Conservation (phyloP, 2,329 filamentous ascomycete genomes). For the Epichloe typhina region DNA sequence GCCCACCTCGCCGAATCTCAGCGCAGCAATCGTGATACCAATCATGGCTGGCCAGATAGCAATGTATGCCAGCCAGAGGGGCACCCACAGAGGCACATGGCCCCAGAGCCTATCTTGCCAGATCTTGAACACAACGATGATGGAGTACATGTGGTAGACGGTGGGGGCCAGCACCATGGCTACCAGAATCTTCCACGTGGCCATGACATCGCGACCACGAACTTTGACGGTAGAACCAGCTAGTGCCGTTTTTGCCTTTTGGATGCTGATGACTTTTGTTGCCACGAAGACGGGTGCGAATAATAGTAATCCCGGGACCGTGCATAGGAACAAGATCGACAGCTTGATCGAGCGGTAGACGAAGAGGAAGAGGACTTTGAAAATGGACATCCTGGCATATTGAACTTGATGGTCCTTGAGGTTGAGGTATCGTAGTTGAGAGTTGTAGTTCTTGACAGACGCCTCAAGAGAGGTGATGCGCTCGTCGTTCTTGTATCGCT, state of each 20-base stretch:
- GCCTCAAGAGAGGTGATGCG: slow-evolving; percentile 65
- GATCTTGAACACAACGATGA: slow-evolving; percentile 61
- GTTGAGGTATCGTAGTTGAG: slow-evolving; percentile 69
- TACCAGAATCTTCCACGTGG: slow-evolving; percentile 89
- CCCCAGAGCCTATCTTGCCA: slow-evolving; percentile 73
- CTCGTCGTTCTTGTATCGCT: slow-evolving; percentile 80
- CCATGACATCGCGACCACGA: slow-evolving; percentile 77
- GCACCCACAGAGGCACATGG: slow-evolving; percentile 66
- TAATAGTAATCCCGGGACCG: slow-evolving; percentile 73
- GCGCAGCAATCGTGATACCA: slow-evolving; percentile 77
- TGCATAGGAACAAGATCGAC: slow-evolving; percentile 60
- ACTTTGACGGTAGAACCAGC: slow-evolving; percentile 82
- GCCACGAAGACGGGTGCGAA: slow-evolving; percentile 82
- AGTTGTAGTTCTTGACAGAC: slow-evolving; percentile 75
- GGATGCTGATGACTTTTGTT: slow-evolving; percentile 67
- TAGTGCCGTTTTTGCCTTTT: slow-evolving; percentile 72
- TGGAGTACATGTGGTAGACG: slow-evolving; percentile 71
- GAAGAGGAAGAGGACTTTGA: slow-evolving; percentile 62
- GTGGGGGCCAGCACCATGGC: slow-evolving; percentile 70
- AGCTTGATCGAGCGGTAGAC: slow-evolving; percentile 74
- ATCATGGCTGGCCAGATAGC: slow-evolving; percentile 72
- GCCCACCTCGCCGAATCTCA: slow-evolving; percentile 92
- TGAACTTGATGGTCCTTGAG: slow-evolving; percentile 90
- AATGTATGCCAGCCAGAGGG: slow-evolving; percentile 63
- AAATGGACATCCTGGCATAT: slow-evolving; percentile 72